These are phyloP conservation scores for Porodaedalea pini DNA, from an alignment of 1,284 basidiomycete genomes.

Conservation along the genomic window DNA sequence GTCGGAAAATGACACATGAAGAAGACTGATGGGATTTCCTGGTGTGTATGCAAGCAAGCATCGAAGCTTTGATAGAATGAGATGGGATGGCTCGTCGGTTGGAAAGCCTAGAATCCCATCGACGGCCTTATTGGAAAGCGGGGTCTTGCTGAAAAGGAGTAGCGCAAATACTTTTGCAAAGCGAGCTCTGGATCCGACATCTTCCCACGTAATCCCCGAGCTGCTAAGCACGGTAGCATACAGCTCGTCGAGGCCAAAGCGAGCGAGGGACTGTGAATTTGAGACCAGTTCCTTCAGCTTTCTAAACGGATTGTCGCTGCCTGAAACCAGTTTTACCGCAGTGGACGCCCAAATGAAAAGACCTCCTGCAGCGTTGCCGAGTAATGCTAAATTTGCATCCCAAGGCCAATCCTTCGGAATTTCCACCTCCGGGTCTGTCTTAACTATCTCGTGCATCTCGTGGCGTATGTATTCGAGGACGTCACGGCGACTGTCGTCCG, in stretches of 20 bases:
- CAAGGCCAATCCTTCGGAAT: neutral
- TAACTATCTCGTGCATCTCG: neutral
- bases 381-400: neutral
- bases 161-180: neutral
- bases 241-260: no score
- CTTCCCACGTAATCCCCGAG: neutral
- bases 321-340: neutral
- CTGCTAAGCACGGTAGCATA: neutral
- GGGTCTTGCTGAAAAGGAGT: neutral
- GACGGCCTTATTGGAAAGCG: no score
- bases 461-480: neutral
- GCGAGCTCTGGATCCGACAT: neutral
- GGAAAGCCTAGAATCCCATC: no score
- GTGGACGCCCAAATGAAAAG: conserved; percentile 1
- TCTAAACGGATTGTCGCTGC: neutral
- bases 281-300: neutral
- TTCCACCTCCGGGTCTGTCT: neutral
- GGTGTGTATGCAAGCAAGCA: neutral
- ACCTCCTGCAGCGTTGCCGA: neutral
- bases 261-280: neutral
- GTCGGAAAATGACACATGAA: neutral
- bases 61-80: no score
- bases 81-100: no score
- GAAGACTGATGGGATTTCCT: neutral
- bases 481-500: neutral